phyloP scores from a whole-genome alignment of 805 yeast genomes.

The Isabelozyma heimii region DNA sequence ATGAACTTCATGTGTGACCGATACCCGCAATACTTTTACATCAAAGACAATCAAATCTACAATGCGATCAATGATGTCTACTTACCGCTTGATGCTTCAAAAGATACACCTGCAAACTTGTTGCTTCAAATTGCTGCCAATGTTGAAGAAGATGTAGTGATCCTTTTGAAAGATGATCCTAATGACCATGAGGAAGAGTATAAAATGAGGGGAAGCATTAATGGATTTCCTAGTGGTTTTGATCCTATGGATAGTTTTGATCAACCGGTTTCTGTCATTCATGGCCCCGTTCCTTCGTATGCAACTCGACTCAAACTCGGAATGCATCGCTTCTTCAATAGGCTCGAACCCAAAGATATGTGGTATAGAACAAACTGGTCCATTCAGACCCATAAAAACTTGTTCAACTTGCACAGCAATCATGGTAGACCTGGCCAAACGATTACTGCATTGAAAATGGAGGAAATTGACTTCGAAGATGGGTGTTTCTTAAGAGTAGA shows the following conservation, averaged over 20 bases:
- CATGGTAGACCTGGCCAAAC: slow-evolving; percentile 32
- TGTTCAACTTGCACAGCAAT: slow-evolving; percentile 25
- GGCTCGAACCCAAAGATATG: slow-evolving; percentile 49
- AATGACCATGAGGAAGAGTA: slow-evolving; percentile 51
- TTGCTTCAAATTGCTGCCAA: slow-evolving; percentile 26
- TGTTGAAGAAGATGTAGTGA: slow-evolving; percentile 63
- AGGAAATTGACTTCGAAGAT: slow-evolving; percentile 34
- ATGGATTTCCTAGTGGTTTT: slow-evolving; percentile 73
- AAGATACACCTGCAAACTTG: slow-evolving; percentile 15
- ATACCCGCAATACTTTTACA: slow-evolving; percentile 53
- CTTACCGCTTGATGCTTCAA: slow-evolving; percentile 26
- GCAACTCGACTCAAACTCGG: slow-evolving; percentile 50
- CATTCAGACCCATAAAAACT: slow-evolving; percentile 54
- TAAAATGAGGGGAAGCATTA: slow-evolving; percentile 51
- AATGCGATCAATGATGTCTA: slow-evolving; percentile 42
- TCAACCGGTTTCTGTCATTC: slow-evolving; percentile 57
- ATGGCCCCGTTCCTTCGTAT: slow-evolving; percentile 73
- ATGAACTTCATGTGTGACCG: slow-evolving; percentile 39
- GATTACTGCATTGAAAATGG: slow-evolving; percentile 14
- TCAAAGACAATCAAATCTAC: slow-evolving; percentile 19
- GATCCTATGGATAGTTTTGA: slow-evolving; percentile 55
- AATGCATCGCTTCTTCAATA: slow-evolving; percentile 66
- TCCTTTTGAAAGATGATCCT: slow-evolving; percentile 45
- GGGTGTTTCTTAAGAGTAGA: slow-evolving; percentile 34
- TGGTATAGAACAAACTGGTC: slow-evolving; percentile 72